Evolutionary conservation across 768 basidiomycete species (phyloP), one percentile per base, ranked within the genome.

Genomic region (Austroboletus eburneus): DNA sequence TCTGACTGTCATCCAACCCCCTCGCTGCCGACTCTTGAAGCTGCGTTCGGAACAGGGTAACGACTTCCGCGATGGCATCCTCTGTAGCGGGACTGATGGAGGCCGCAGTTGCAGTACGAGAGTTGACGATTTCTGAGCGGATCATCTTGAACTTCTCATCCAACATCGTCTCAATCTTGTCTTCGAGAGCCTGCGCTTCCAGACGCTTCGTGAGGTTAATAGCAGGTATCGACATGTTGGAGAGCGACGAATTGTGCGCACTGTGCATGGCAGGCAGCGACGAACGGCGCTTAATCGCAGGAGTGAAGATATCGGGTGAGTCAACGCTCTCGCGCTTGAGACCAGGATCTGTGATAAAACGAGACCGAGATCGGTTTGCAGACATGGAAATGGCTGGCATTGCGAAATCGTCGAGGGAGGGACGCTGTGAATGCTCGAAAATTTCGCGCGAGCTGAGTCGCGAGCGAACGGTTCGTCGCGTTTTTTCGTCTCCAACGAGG

Each of bases 351-450:
- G 79, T 81, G 42, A 80, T 76, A 25, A 83, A 68, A 0, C 78
- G 73, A 36, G 69, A 69, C 21, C 78, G 72, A 12, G 76, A 71
- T n/a, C 73, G 69, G 46, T 77, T 77, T 40, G 76, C 75, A 12
- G 89, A 80, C 52, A 80, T 72, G 1, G 79, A 70, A 53, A 91
- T 91, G 20, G 78, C 63, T 5, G 82, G 79, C 3, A 91, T 75
- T 48, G 82, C 73, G 35, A 77, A 67, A 57, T 92, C 89, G 57
- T 91, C 90, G 63, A 91, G 76, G 4, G 88, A 91, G 4, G 85
- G 85, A 25, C 77, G 71, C 5, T 73, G 78, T 30, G 76, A 74
- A 53, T 83, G 79, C 6, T 86, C 87, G 57, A 81, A 85, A 41
- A 81, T 74, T 50, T 91, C 90, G 36, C 78, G 77, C 9, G 87